Conservation (phyloP, 441 rosid genomes). For the Gossypium aridum region DNA sequence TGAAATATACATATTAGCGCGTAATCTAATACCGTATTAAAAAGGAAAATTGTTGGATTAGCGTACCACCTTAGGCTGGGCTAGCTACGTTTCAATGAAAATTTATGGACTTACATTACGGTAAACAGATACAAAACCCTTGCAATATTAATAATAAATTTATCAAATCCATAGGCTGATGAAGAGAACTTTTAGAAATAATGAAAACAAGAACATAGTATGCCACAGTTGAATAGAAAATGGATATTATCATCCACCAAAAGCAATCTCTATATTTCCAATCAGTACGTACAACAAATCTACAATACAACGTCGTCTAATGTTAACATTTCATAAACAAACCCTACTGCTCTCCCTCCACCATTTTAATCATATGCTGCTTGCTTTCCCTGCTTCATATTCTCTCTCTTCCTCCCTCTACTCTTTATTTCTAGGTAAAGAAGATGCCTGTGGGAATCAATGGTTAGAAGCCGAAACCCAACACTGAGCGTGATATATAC, state of each 20-base stretch:
- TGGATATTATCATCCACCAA: background rate
- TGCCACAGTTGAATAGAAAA: background rate
- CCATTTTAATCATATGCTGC: slow-evolving; percentile 6
- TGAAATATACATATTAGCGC: background rate
- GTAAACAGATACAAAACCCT: background rate
- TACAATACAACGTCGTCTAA: background rate
- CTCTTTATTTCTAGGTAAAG: slow-evolving; percentile 10
- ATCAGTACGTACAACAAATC: slow-evolving; percentile 19
- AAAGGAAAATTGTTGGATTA: background rate
- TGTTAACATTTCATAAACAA: slow-evolving; percentile 8
- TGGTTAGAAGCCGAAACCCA: slow-evolving; percentile 17
- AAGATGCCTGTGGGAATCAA: slow-evolving; percentile 14
- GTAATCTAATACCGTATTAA: background rate
- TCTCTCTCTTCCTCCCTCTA: slow-evolving; percentile 1
- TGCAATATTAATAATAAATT: background rate
- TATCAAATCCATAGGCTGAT: background rate
- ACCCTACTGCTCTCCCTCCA: background rate
- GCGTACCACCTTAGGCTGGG: too few species aligned
- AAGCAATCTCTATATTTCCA: slow-evolving; percentile 15
- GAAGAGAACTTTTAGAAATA: background rate
- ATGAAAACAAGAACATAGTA: background rate
- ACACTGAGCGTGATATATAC: background rate
- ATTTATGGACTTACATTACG: background rate
- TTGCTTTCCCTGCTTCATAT: background rate
- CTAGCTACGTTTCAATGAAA: background rate